Percentiles rank a stretch among this genome's conserved stretches.
Evolutionary conservation across 2,329 filamentous ascomycete species (phyloP).

Genomic region (Emydomyces testavorans): DNA sequence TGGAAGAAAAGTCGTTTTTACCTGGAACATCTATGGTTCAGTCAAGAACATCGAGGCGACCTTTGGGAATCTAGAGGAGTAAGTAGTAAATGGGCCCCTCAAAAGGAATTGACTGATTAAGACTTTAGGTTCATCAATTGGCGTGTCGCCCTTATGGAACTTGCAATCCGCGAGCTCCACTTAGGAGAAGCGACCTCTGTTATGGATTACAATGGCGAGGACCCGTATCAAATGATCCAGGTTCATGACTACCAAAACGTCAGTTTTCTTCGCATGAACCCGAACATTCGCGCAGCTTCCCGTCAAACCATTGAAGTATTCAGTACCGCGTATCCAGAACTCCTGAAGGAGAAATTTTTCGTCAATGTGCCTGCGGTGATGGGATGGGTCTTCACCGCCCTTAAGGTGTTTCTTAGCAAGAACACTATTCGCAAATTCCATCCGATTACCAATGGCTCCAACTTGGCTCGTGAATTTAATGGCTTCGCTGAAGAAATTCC

Average conservation of each 20-base stretch:
- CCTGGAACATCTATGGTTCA: constrained; percentile 87
- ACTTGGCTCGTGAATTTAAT: constrained; percentile 51
- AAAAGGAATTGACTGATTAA: not conserved
- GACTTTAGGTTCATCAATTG: constrained; percentile 66
- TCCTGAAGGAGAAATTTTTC: constrained; percentile 85
- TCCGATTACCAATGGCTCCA: constrained; percentile 60
- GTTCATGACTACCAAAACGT: constrained; percentile 87
- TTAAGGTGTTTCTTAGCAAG: constrained; percentile 63
- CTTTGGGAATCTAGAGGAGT: constrained; percentile 74
- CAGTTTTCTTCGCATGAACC: constrained; percentile 73
- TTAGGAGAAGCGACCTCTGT: constrained; percentile 60
- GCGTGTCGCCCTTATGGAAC: constrained; percentile 84
- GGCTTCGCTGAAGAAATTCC: constrained; percentile 55
- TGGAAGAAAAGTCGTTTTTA: constrained; percentile 48
- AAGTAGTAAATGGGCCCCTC: constrained; percentile 26
- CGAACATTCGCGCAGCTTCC: constrained; percentile 61
- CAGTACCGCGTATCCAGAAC: constrained; percentile 74
- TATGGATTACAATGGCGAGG: constrained; percentile 48
- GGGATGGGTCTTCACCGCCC: constrained; percentile 69
- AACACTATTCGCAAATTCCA: constrained; percentile 71
- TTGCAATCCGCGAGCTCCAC: constrained; percentile 62
- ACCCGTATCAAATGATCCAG: constrained; percentile 84
- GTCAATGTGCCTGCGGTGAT: constrained; percentile 86
- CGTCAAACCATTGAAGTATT: constrained; percentile 74
- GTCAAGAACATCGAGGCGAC: constrained; percentile 71